phyloP scores from a whole-genome alignment of 139 green algal species.

The Picochlorum sp. region DNA sequence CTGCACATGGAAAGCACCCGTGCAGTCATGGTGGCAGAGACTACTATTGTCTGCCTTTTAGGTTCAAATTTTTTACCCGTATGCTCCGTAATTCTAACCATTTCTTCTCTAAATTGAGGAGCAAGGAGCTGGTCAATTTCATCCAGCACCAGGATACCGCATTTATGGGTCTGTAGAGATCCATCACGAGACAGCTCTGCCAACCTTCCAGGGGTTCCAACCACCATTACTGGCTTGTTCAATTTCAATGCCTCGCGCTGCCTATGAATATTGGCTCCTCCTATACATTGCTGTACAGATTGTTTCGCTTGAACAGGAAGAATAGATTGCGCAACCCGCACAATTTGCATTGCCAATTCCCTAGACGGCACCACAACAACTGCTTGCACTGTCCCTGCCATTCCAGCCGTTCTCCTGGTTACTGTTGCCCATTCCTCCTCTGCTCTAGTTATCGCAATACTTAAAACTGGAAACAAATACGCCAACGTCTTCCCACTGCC shows the following conservation, averaged over 20 bases:
- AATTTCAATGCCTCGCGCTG: slow-evolving; percentile 72
- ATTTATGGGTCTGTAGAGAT: slow-evolving; percentile 32
- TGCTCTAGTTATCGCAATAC: slow-evolving; percentile 37
- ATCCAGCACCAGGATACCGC: slow-evolving; percentile 50
- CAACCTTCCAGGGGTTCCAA: slow-evolving; percentile 88
- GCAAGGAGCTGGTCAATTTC: slow-evolving; percentile 80
- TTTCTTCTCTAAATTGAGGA: slow-evolving; percentile 66
- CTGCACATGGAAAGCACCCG: slow-evolving; percentile 34
- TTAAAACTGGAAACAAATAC: slow-evolving; percentile 82
- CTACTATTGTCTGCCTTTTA: slow-evolving; percentile 60
- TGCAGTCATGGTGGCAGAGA: slow-evolving; percentile 64
- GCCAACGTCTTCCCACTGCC: slow-evolving; percentile 93
- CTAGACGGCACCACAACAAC: slow-evolving; percentile 78
- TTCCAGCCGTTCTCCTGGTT: slow-evolving; percentile 12
- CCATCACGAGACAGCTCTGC: slow-evolving; percentile 63
- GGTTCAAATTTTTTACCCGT: slow-evolving; percentile 37
- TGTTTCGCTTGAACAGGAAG: slow-evolving; percentile 36
- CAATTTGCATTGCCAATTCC: slow-evolving; percentile 93
- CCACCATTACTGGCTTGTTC: slow-evolving; percentile 76
- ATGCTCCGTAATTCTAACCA: slow-evolving; percentile 59
- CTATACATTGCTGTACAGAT: slow-evolving; percentile 88
- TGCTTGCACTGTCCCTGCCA: slow-evolving; percentile 18
- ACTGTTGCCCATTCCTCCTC: slow-evolving; percentile 25
- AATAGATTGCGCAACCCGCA: slow-evolving; percentile 54
- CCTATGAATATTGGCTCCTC: slow-evolving; percentile 73